phyloP scores from a whole-genome alignment of 139 green algal genomes.

The Tetraselmis chui region DNA sequence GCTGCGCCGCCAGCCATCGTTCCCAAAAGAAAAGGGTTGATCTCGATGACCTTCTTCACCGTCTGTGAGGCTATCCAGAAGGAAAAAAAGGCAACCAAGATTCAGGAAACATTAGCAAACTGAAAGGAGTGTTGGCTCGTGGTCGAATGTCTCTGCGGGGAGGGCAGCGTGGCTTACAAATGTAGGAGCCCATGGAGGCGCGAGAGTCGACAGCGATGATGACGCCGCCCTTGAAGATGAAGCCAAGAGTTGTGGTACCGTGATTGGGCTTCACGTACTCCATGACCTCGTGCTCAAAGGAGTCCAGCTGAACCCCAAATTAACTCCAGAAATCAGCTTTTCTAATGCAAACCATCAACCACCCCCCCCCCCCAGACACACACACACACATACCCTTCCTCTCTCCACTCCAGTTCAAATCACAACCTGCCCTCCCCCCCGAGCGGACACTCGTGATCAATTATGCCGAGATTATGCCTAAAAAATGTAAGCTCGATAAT shows the following conservation, averaged over 20 bases:
- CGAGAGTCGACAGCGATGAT: constrained; percentile 97
- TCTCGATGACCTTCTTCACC: constrained; percentile 99
- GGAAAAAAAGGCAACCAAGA: too few species aligned
- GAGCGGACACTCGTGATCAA: too few species aligned
- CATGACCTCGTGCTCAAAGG: constrained; percentile 87
- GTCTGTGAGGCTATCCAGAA: constrained; percentile 76
- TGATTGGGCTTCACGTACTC: constrained; percentile 94
- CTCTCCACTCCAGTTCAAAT: too few species aligned
- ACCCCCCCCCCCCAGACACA: too few species aligned
- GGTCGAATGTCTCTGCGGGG: too few species aligned
- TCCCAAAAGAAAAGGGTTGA: constrained; percentile 95
- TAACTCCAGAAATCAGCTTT: neutral
- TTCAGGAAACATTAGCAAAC: too few species aligned
- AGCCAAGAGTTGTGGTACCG: constrained; percentile 96
- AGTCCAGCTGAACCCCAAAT: constrained; percentile 69
- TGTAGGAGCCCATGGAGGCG: constrained; percentile 94
- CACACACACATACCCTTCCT: too few species aligned
- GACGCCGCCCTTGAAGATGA: constrained; percentile 94
- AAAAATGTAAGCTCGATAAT: too few species aligned
- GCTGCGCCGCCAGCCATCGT: constrained; percentile 98
- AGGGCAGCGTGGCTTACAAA: constrained; percentile 84
- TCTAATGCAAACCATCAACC: too few species aligned
- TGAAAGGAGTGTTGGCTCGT: too few species aligned
- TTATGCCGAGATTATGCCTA: too few species aligned
- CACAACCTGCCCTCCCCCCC: too few species aligned